phyloP scores from a whole-genome alignment of 495 filamentous ascomycete genomes.

The Hyaloscypha bicolor region DNA sequence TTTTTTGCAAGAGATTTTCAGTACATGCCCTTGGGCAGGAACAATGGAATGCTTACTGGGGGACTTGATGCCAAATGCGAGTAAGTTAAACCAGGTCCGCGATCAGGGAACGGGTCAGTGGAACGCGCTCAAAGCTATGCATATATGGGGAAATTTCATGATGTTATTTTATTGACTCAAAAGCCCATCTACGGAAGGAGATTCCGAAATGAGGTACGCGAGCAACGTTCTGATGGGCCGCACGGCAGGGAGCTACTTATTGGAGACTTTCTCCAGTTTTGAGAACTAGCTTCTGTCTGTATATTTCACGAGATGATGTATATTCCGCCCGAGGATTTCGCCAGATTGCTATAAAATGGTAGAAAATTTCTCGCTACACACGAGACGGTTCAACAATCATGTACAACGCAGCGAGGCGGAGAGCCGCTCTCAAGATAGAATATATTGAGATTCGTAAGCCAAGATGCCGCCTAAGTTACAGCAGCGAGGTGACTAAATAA shows the following conservation, averaged over 20 bases:
- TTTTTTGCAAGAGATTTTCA: background rate
- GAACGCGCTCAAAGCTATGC: background rate
- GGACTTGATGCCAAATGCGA: background rate
- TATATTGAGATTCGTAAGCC: too few relatives aligned
- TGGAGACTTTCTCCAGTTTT: background rate
- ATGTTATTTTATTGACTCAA: background rate
- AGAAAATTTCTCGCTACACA: too few relatives aligned
- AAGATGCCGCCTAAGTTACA: too few relatives aligned
- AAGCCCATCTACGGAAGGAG: too few relatives aligned
- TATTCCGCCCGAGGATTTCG: too few relatives aligned
- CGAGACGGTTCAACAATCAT: too few relatives aligned
- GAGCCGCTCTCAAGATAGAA: too few relatives aligned
- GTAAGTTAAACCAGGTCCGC: background rate
- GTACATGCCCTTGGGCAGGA: background rate
- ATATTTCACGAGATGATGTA: too few relatives aligned
- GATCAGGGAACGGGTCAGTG: background rate
- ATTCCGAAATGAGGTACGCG: background rate
- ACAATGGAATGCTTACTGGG: background rate
- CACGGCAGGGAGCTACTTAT: background rate
- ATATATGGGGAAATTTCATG: background rate
- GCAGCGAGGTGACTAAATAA: too few relatives aligned
- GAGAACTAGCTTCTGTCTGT: too few relatives aligned
- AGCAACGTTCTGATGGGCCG: background rate
- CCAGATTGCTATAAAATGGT: too few relatives aligned
- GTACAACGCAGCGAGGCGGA: too few relatives aligned